Conservation (phyloP, 495 filamentous ascomycete genomes). For the Aeminium ludgeri region DNA sequence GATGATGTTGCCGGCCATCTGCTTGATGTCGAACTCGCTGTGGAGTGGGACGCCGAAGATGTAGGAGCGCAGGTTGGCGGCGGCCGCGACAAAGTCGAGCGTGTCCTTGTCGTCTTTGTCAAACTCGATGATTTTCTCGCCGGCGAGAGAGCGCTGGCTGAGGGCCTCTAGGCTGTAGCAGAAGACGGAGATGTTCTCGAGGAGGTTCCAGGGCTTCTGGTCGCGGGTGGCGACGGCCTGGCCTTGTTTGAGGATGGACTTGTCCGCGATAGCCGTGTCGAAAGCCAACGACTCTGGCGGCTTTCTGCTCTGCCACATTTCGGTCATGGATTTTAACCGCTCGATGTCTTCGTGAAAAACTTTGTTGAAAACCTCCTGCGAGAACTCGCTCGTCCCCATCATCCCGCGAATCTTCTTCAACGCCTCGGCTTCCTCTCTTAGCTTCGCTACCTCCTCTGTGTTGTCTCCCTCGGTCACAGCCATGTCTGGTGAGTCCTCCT, state of each 20-base stretch:
- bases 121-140: conserved; percentile 56
- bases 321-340: conserved; percentile 71
- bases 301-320: conserved; percentile 83
- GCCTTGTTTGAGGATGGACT: conserved; percentile 32
- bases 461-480: conserved; percentile 69
- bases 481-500: conserved; percentile 61
- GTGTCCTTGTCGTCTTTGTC: conserved; percentile 97
- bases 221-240: conserved; percentile 43
- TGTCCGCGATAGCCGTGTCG: conserved; percentile 19
- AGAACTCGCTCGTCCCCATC: conserved; percentile 67
- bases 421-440: conserved; percentile 66
- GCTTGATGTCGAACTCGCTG: conserved; percentile 93
- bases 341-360: conserved; percentile 79
- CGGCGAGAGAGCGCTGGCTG: conserved; percentile 49
- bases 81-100: conserved; percentile 82
- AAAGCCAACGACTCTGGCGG: conserved; percentile 60
- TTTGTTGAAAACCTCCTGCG: conserved; percentile 72
- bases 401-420: conserved; percentile 67
- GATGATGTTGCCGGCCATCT: conserved; percentile 99
- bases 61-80: conserved; percentile 70
- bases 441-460: conserved; percentile 70
- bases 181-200: conserved; percentile 77
- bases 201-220: conserved; percentile 61
- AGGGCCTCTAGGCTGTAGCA: conserved; percentile 62
- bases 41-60: conserved; percentile 74